Evolutionary conservation across 108 stramenopile species (phyloP).

Genomic region (Pseudonitzschia multistriata): DNA sequence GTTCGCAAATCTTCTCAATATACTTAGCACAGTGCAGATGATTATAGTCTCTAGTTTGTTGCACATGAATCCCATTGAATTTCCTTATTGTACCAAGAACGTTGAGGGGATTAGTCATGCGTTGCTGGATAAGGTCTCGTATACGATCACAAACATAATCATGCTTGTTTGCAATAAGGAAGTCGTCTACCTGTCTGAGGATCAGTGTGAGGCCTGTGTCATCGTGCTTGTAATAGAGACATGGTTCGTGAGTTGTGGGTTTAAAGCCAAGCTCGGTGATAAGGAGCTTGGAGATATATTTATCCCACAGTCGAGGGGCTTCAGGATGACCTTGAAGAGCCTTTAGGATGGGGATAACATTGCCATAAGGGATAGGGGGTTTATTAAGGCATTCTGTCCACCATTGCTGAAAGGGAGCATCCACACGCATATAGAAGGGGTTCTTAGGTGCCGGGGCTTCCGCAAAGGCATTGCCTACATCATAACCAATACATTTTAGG

Average conservation of each 20-base stretch:
- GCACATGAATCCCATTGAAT: slow-evolving; percentile 32
- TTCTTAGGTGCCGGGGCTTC: slow-evolving; percentile 28
- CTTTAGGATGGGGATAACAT: too few species aligned
- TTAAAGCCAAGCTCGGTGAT: slow-evolving; percentile 21
- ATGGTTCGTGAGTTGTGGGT: slow-evolving; percentile 35
- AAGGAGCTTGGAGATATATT: neutral
- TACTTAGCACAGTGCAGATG: slow-evolving; percentile 25
- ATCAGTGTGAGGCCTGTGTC: neutral
- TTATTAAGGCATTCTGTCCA: slow-evolving; percentile 3
- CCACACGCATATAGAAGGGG: slow-evolving; percentile 31
- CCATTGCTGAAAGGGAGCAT: slow-evolving; percentile 35
- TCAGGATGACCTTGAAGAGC: too few species aligned
- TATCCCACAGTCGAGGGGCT: neutral
- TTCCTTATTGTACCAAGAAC: slow-evolving; percentile 16
- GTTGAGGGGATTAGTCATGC: slow-evolving; percentile 27
- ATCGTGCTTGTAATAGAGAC: neutral
- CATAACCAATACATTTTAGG: slow-evolving; percentile 19
- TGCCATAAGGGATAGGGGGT: neutral
- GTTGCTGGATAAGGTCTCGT: neutral
- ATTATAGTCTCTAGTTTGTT: slow-evolving; percentile 27
- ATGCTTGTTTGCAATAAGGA: neutral
- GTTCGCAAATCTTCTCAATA: slow-evolving; percentile 22
- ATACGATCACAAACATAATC: neutral
- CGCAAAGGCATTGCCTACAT: slow-evolving; percentile 44
- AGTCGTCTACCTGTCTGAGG: neutral